Base-by-base conservation (phyloP, 2,329 filamentous ascomycete genomes). In the Penicillium psychrosexuale region DNA sequence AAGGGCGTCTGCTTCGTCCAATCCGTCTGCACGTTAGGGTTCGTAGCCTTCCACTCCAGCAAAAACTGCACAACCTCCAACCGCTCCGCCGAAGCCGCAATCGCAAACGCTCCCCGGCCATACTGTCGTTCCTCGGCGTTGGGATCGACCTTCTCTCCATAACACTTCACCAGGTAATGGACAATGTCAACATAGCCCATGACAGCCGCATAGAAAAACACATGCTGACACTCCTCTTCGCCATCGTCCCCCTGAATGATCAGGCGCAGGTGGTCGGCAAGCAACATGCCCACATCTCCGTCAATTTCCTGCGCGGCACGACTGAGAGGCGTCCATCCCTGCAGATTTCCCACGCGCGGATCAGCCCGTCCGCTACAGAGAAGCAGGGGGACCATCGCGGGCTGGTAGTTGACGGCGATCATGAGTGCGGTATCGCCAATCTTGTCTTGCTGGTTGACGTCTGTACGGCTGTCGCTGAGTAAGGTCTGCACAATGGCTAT, bases 121-220 rank as follows among this genome's bases (percentile, higher is more conserved):
- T 59, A 56, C n/a, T 49, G 51, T 9, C 56, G 45, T 31, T 36
- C 55, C 6, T 53, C 54, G 3, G 61, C 57, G 24, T 62, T 63
- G 1, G 62, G 61, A 51, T 64, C 58, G 4, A 64, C 44, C 15
- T 55, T 56, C 1, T 58, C 55, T 13, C 59, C 59, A 13, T 59
- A 63, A n/a, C 46, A 62, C 5, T 40, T 13, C 8, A 64, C 57
- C 13, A 64, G 36, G 34, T 64, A 61, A 31, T 51, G 42, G 9
- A 62, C 61, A 22, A 61, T 57, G 38, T 64, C 62, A 8, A 58
- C 22, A 15, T 62, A 56, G 0, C 62, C 62, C 45, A 54, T 55
- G 9, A 63, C 58, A 34, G 62, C 61, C 34, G 62, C 62, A 19
- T 60, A 61, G 33, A 61, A 62, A 27, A 64, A 64, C 1, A 64